Conservation (phyloP, 257 asterid species). For the Gardenia jasminoides region DNA sequence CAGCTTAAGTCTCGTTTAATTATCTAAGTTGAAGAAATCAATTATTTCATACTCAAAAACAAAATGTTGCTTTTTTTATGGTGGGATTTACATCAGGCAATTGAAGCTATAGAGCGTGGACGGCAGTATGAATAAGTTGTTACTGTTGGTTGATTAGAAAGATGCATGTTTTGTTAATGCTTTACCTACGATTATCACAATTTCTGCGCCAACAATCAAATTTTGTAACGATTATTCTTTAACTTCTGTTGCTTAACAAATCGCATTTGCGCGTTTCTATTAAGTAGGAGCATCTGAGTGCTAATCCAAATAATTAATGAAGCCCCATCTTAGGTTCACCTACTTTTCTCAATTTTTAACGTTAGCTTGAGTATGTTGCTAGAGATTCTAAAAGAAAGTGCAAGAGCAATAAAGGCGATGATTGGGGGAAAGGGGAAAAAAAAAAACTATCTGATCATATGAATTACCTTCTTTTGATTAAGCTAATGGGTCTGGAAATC, state of each 20-base stretch:
- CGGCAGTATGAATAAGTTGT: too few relatives aligned
- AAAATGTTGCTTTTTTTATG: slow-evolving; percentile 2
- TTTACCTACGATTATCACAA: slow-evolving; percentile 1
- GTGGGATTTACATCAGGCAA: neutral
- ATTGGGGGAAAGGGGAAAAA: neutral
- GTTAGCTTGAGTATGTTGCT: neutral
- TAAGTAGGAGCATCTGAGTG: neutral
- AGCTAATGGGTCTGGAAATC: too few relatives aligned
- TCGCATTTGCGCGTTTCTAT: neutral
- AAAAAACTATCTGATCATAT: neutral
- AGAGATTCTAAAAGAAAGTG: slow-evolving; percentile 6
- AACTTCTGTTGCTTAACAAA: neutral
- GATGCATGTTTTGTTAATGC: neutral
- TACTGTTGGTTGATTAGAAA: slow-evolving; percentile 2
- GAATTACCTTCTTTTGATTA: neutral
- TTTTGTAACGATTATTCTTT: neutral
- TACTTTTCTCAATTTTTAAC: neutral
- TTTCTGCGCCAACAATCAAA: neutral
- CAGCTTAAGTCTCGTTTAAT: neutral
- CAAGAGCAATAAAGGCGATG: neutral
- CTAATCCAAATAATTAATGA: neutral
- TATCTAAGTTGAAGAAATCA: neutral
- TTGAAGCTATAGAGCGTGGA: neutral
- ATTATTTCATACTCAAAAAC: too few relatives aligned
- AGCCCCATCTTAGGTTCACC: neutral